phyloP scores from a whole-genome alignment of 2,329 filamentous ascomycete genomes.

The Myotisia sp. region DNA sequence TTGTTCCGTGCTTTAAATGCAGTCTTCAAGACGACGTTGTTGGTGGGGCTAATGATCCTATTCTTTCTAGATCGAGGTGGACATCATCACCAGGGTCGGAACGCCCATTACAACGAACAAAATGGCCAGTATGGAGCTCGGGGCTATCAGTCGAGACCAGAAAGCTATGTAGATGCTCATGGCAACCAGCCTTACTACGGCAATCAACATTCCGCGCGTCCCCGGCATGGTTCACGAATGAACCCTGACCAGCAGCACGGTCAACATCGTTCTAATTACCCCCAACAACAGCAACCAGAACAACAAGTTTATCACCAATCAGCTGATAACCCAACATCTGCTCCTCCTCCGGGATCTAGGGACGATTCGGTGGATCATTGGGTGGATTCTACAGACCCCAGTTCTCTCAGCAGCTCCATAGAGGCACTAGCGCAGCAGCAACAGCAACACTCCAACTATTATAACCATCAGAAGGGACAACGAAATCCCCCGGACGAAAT shows the following conservation, averaged over 20 bases:
- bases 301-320: constrained; percentile 58
- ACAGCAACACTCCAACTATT: constrained; percentile 23
- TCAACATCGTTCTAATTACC: neutral
- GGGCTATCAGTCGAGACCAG: constrained; percentile 27
- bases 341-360: constrained; percentile 51
- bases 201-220: constrained; percentile 18
- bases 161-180: constrained; percentile 31
- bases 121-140: constrained; percentile 23
- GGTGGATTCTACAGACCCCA: constrained; percentile 75
- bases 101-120: constrained; percentile 22
- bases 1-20: no score
- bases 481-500: neutral
- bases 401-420: constrained; percentile 84
- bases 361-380: constrained; percentile 56
- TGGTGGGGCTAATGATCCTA: no score
- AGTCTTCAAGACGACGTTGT: no score
- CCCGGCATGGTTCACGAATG: constrained; percentile 21
- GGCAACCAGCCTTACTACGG: constrained; percentile 22
- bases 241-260: constrained; percentile 24
- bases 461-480: constrained; percentile 23
- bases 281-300: constrained; percentile 16
- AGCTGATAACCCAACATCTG: constrained; percentile 77
- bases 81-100: no score
- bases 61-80: no score
- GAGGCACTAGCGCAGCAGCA: constrained; percentile 50